Evolutionary conservation across 495 filamentous ascomycete species (phyloP), one percentile per base, ranked within the genome.

Genomic region (Schizothecium vesticola): DNA sequence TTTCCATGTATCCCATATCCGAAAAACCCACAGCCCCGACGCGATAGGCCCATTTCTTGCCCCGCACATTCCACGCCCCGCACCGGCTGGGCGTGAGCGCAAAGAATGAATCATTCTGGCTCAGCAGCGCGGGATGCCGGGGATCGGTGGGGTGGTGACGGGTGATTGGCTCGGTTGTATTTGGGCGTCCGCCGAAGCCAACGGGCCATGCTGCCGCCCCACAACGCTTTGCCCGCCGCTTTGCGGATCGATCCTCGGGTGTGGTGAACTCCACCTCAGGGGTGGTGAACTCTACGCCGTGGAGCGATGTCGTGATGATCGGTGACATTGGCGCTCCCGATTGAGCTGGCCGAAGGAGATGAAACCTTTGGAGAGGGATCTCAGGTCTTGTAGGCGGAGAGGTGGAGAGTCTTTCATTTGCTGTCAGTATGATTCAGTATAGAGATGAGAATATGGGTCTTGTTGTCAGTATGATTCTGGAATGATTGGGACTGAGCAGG

Each of bases 31-130:
- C n/a, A n/a, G n/a, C n/a, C n/a, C n/a, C n/a, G n/a, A n/a, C n/a
- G n/a, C n/a, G n/a, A n/a, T n/a, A n/a, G n/a, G n/a, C n/a, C n/a
- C n/a, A n/a, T n/a, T n/a, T n/a, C n/a, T n/a, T n/a, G n/a, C n/a
- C n/a, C n/a, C n/a, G n/a, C n/a, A n/a, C n/a, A 43, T 19, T n/a
- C 43, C 43, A 62, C 59, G 9, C 59, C 25, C n/a, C 0, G 0
- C 28, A 10, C 28, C 28, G 13, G 3, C 33, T 3, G 23, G 62
- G 62, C 19, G 62, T 64, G 31, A 19, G 16, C 22, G n/a, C 43
- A 64, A 13, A 16, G 23, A 51, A 64, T 64, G 62, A 64, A 51
- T 64, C 62, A 64, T 64, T 55, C n/a, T 64, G 62, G 29, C 22
- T 64, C 36, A 59, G 13, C 24, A 59, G 11, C 12, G 26, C 19